phyloP scores from a whole-genome alignment of 2,329 filamentous ascomycete genomes.

The Microascus cirrosus region DNA sequence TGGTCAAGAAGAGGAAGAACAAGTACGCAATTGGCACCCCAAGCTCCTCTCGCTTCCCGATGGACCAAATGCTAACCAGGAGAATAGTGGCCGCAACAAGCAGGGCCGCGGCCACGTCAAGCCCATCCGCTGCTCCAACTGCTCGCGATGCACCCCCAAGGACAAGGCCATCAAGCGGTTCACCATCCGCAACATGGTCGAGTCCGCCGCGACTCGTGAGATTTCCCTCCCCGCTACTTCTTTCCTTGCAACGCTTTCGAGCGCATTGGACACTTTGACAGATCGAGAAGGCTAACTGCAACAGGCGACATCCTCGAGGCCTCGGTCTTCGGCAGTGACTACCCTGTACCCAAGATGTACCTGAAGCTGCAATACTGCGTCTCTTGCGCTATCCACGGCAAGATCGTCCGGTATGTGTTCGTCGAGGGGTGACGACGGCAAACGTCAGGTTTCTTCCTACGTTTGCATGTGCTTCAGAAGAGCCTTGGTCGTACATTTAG shows the following conservation, averaged over 20 bases:
- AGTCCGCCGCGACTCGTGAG: conserved; percentile 99
- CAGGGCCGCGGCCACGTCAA: conserved; percentile 99
- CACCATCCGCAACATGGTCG: conserved; percentile 99
- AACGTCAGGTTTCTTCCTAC: neutral
- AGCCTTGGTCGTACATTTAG: conserved; percentile 46
- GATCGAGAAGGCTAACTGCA: neutral
- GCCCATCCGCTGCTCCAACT: conserved; percentile 77
- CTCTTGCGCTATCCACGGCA: conserved; percentile 99
- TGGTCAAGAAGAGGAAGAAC: conserved; percentile 65
- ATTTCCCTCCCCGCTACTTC: conserved; percentile 18
- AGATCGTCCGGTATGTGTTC: conserved; percentile 97
- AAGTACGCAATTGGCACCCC: conserved; percentile 34
- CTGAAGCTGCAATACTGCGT: conserved; percentile 99
- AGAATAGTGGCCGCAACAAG: conserved; percentile 89
- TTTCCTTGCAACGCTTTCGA: neutral
- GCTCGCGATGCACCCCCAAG: conserved; percentile 85
- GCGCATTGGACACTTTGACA: neutral
- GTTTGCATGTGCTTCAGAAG: conserved; percentile 41
- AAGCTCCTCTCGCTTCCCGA: neutral
- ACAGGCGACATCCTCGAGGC: conserved; percentile 99
- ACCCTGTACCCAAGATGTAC: conserved; percentile 99
- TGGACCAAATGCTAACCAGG: neutral
- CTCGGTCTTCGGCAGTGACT: conserved; percentile 89
- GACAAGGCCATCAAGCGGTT: conserved; percentile 99
- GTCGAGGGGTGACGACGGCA: conserved; percentile 45